Evolutionary conservation across 345 rosid genomes (phyloP).

Genomic region (Lepidium africanum): DNA sequence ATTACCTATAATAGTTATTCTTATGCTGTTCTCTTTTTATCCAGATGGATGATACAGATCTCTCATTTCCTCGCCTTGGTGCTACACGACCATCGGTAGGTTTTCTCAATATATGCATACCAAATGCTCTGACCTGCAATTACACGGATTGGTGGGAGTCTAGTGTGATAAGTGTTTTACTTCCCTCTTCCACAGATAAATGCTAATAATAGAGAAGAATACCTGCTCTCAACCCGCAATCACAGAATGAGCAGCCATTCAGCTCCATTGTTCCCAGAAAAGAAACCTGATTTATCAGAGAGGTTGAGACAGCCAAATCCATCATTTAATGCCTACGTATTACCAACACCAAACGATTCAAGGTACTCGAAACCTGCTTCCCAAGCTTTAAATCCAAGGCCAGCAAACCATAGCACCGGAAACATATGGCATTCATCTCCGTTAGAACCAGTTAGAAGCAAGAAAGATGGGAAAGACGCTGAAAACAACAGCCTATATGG

Average conservation of each 20-base stretch:
- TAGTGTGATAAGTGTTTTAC: neutral
- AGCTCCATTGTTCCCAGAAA: constrained; percentile 78
- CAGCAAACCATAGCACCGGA: constrained; percentile 32
- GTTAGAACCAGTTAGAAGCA: constrained; percentile 63
- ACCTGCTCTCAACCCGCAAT: constrained; percentile 34
- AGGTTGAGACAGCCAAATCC: constrained; percentile 45
- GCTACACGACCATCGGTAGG: constrained; percentile 48
- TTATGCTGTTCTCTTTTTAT: constrained; percentile 11
- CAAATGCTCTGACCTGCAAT: neutral
- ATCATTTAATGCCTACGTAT: constrained; percentile 55
- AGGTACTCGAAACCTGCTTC: constrained; percentile 33
- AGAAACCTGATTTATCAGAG: constrained; percentile 56
- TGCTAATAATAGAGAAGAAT: constrained; percentile 45
- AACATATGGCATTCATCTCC: constrained; percentile 85
- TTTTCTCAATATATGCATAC: neutral
- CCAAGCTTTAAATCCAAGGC: constrained; percentile 36
- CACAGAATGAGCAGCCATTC: constrained; percentile 61
- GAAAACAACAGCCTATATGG: constrained; percentile 29
- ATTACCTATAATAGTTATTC: neutral
- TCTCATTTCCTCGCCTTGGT: constrained; percentile 43
- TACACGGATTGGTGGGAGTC: neutral
- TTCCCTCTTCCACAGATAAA: constrained; percentile 36
- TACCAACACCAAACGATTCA: constrained; percentile 73
- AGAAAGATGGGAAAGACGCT: constrained; percentile 32
- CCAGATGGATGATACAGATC: constrained; percentile 57